phyloP scores from a whole-genome alignment of 1,139 yeast genomes.

The Debaryomyces robertsiae region DNA sequence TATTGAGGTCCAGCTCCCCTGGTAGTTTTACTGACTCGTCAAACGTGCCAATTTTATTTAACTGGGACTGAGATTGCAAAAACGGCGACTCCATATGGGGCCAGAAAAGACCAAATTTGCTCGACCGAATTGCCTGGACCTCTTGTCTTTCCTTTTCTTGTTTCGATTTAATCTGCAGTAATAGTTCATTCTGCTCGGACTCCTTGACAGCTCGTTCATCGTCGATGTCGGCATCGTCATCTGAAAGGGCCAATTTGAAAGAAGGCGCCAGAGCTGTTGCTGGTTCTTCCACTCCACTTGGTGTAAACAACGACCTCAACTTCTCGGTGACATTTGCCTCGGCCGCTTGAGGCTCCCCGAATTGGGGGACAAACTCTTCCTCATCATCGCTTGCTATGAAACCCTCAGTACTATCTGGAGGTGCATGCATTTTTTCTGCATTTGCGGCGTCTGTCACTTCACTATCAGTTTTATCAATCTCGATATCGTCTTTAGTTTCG shows the following conservation, averaged over 20 bases:
- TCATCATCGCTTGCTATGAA: constrained; percentile 29
- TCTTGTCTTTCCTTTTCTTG: constrained; percentile 26
- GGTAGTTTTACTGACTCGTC: constrained; percentile 35
- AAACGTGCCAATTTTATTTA: constrained; percentile 54
- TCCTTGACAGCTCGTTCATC: constrained; percentile 22
- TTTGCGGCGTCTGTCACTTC: constrained; percentile 11
- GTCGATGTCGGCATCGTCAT: constrained; percentile 43
- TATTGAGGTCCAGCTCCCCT: constrained; percentile 30
- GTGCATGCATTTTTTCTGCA: constrained; percentile 12
- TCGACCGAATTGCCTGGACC: constrained; percentile 8
- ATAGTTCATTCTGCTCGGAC: constrained; percentile 28
- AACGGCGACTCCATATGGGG: constrained; percentile 84
- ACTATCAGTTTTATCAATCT: constrained; percentile 11
- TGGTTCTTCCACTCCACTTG: constrained; percentile 29
- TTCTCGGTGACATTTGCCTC: constrained; percentile 54
- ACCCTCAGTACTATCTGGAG: constrained; percentile 29
- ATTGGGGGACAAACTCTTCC: constrained; percentile 56
- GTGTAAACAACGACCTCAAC: constrained; percentile 65
- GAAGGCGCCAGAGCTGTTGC: constrained; percentile 16
- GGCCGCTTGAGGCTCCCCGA: constrained; percentile 34
- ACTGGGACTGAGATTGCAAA: constrained; percentile 78
- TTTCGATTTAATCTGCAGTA: constrained; percentile 35
- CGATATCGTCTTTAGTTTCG: constrained; percentile 18
- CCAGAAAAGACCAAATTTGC: constrained; percentile 68
- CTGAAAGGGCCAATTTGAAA: constrained; percentile 37